These are phyloP conservation scores for Eleusine coracana DNA, from an alignment of 176 grass and related monocot genomes.

Conservation along the genomic window DNA sequence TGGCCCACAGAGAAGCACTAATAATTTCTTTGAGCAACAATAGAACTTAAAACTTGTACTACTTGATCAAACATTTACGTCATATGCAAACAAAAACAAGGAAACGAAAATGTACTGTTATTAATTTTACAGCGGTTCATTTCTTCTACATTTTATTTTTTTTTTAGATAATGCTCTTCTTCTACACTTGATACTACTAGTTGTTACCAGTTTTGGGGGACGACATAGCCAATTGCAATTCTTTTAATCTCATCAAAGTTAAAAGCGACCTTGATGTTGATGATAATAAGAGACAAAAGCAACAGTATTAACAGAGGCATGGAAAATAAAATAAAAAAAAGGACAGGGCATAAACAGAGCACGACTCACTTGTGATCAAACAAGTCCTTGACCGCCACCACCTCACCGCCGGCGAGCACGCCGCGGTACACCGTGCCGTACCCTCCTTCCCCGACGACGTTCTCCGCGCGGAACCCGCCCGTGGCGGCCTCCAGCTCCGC, in stretches of 20 bases:
- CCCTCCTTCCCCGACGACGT: conserved; percentile 84
- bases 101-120: neutral
- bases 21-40: neutral
- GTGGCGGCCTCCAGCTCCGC: conserved; percentile 83
- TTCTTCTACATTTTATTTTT: neutral
- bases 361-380: conserved; percentile 90
- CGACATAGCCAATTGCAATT: neutral
- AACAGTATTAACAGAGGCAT: neutral
- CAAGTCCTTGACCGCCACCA: conserved; percentile 88
- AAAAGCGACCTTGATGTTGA: neutral
- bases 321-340: neutral
- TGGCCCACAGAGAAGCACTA: neutral
- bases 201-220: neutral
- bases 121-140: neutral
- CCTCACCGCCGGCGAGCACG: conserved; percentile 68
- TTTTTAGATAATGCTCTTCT: too few species aligned
- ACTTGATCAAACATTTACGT: conserved; percentile 21
- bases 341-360: neutral
- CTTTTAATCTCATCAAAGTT: neutral
- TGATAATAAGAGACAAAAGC: neutral
- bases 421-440: conserved; percentile 94
- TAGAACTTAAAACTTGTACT: neutral
- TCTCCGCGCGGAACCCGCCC: conserved; percentile 47
- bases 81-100: neutral
- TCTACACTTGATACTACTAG: neutral